phyloP scores from a whole-genome alignment of 1,284 basidiomycete genomes.

The Ustilago shanxiensis region DNA sequence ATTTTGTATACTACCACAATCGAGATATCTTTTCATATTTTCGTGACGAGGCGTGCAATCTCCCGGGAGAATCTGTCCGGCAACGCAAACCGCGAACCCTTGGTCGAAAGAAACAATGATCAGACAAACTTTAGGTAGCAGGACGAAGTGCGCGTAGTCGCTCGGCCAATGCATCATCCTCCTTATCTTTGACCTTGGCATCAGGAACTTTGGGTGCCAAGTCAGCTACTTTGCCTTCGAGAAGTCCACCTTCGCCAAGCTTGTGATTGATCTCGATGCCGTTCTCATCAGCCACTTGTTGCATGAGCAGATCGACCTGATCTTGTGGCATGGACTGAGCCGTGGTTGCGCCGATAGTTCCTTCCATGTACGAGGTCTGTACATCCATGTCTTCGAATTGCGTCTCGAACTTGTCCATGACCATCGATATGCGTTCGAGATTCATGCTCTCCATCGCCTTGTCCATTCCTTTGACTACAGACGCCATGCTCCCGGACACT shows the following conservation, averaged over 20 bases:
- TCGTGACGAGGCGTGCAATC: background rate
- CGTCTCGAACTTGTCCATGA: conserved; percentile 99
- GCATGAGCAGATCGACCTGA: conserved; percentile 91
- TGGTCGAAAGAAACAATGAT: background rate
- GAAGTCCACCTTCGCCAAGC: conserved; percentile 79
- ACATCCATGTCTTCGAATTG: conserved; percentile 98
- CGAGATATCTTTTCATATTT: conserved; percentile 14
- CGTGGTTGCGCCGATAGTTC: conserved; percentile 92
- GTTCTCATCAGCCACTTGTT: conserved; percentile 95
- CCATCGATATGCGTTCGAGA: conserved; percentile 92
- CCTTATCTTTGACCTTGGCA: conserved; percentile 39
- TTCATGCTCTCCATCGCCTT: conserved; percentile 99
- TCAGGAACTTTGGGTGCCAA: conserved; percentile 50
- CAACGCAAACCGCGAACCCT: background rate
- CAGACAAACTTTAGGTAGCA: conserved; percentile 44
- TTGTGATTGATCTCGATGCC: conserved; percentile 95
- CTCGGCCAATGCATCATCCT: conserved; percentile 82
- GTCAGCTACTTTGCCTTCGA: conserved; percentile 73
- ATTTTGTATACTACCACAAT: background rate
- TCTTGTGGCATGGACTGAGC: conserved; percentile 95
- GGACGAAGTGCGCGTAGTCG: conserved; percentile 69
- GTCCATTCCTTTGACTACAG: conserved; percentile 97
- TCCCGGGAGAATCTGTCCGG: too few relatives aligned
- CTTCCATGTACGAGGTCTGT: conserved; percentile 98
- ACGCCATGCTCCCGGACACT: conserved; percentile 90